Base-by-base conservation (phyloP, 768 basidiomycete species). In the Tylopilus rubrobrunneus region DNA sequence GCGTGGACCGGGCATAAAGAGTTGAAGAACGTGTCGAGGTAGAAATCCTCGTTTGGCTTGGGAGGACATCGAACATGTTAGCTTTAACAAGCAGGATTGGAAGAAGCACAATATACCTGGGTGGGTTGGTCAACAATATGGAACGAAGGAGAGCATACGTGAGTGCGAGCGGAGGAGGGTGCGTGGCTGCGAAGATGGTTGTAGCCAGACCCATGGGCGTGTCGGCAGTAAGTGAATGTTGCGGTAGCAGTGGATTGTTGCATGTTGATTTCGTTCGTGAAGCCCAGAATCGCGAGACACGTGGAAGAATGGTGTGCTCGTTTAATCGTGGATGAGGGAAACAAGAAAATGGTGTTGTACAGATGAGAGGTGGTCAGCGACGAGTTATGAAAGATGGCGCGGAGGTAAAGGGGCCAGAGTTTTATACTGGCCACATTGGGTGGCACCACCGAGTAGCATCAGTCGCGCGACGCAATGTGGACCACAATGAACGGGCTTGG, bases 1-100 rank as follows among this genome's bases (percentile, higher is more conserved):
- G 7, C 59, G 36, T 36, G 61, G 59, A 40, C 65, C 60, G 2
- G 59, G 52, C 57, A 56, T 67, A 75, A 34, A 55, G 62, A 39
- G 58, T 74, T 53, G 69, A 75, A 51, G 74, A 81, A 53, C 68
- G 75, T 33, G 75, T 85, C 60, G 67, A 75, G 47, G 76, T 80
- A 62, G 75, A 85, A 68, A 80, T 86, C 69, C 27, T 25, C 48
- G 15, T 19, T 29, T n/a, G n/a, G n/a, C n/a, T n/a, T n/a, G n/a
- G n/a, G n/a, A n/a, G n/a, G n/a, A n/a, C n/a, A n/a, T n/a, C n/a
- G n/a, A n/a, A n/a, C n/a, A n/a, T n/a, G n/a, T n/a, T n/a, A n/a
- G n/a, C n/a, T n/a, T n/a, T n/a, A n/a, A n/a, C 17, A 8, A 37
- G 21, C 12, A 1, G 0, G 44, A 31, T 29, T 11, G 1, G 43